Conservation (phyloP, 352 stramenopile species). For the Plasmopara muralis region DNA sequence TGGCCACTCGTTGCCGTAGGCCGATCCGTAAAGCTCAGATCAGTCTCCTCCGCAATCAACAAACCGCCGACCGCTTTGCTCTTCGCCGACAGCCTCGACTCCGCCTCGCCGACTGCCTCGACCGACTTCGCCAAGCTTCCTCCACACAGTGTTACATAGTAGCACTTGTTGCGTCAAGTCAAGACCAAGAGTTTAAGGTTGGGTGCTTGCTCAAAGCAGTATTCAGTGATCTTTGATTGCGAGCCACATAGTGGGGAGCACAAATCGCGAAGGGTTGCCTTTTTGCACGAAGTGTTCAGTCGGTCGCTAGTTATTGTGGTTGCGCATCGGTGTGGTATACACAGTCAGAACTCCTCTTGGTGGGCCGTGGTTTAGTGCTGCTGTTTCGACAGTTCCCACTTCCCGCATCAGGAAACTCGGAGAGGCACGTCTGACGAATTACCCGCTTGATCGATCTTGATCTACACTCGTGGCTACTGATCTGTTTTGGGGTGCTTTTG, state of each 20-base stretch:
- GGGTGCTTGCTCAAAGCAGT: too few species aligned
- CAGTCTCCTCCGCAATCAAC: too few species aligned
- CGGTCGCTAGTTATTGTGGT: slow-evolving; percentile 14
- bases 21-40: too few species aligned
- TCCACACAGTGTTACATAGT: too few species aligned
- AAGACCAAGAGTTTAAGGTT: too few species aligned
- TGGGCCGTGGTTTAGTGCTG: slow-evolving; percentile 7
- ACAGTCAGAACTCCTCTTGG: slow-evolving; percentile 7
- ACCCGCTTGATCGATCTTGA: slow-evolving; percentile 5
- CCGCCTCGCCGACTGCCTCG: too few species aligned
- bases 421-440: slow-evolving; percentile 1
- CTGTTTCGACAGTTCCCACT: neutral
- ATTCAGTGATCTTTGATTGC: neutral
- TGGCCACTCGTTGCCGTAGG: too few species aligned
- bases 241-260: slow-evolving; percentile 14
- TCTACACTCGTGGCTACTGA: slow-evolving; percentile 8
- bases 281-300: slow-evolving; percentile 8
- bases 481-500: slow-evolving; percentile 1
- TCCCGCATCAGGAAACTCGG: slow-evolving; percentile 6
- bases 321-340: slow-evolving; percentile 5
- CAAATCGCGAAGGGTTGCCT: slow-evolving; percentile 4
- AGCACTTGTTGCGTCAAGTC: too few species aligned
- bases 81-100: too few species aligned
- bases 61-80: too few species aligned
- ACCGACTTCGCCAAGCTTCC: too few species aligned